Evolutionary conservation across 2,329 filamentous ascomycete genomes (phyloP).

Genomic region (Mollisiaceae sp.): DNA sequence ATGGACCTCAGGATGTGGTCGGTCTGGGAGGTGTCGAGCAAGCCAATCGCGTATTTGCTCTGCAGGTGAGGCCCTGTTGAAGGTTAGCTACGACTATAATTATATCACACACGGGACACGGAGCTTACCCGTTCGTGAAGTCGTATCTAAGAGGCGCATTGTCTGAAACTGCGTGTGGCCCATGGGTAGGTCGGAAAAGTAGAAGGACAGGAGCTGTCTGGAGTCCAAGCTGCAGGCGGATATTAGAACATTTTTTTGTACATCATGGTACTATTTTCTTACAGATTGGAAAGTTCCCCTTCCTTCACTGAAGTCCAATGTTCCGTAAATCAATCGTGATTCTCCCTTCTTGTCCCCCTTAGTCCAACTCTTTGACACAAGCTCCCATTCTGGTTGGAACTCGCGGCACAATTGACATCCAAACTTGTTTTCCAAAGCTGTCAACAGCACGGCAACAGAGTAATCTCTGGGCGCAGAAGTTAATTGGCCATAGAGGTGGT

Average conservation of each 20-base stretch:
- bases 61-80: conserved; percentile 69
- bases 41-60: conserved; percentile 84
- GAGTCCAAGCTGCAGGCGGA: conserved; percentile 74
- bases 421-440: conserved; percentile 81
- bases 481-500: conserved; percentile 75
- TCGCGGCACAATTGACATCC: conserved; percentile 86
- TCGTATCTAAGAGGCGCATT: conserved; percentile 79
- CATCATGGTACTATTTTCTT: conserved; percentile 33
- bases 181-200: conserved; percentile 83
- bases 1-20: conserved; percentile 76
- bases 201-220: conserved; percentile 93
- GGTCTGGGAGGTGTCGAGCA: conserved; percentile 74
- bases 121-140: conserved; percentile 76
- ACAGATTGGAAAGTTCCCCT: conserved; percentile 87
- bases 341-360: conserved; percentile 80
- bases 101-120: background rate
- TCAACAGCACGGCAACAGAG: conserved; percentile 80
- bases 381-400: conserved; percentile 93
- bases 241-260: conserved; percentile 18
- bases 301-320: conserved; percentile 86
- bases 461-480: conserved; percentile 84
- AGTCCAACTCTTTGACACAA: conserved; percentile 84
- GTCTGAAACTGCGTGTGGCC: conserved; percentile 75
- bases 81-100: conserved; percentile 6
- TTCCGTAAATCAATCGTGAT: conserved; percentile 77